phyloP scores from a whole-genome alignment of 2,329 filamentous ascomycete genomes.

The Arthroderma uncinatum region DNA sequence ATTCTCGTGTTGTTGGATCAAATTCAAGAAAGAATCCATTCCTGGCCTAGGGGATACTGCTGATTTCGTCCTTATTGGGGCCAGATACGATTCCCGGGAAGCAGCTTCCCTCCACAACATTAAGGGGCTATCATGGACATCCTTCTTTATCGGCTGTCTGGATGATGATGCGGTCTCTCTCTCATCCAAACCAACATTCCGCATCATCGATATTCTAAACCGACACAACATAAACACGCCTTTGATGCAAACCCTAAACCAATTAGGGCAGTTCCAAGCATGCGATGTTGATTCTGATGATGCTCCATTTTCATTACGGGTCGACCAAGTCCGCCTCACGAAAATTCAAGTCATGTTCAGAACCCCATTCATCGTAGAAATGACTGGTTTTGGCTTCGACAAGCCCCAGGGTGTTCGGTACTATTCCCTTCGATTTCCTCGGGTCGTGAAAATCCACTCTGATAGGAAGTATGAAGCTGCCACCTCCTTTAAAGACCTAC shows the following conservation, averaged over 20 bases:
- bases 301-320: constrained; percentile 36
- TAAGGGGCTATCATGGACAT: constrained; percentile 57
- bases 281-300: constrained; percentile 26
- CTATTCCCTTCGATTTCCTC: constrained; percentile 65
- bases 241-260: constrained; percentile 42
- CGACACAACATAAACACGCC: constrained; percentile 38
- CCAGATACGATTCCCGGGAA: constrained; percentile 54
- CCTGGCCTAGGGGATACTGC: constrained; percentile 66
- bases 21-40: constrained; percentile 81
- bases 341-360: constrained; percentile 46
- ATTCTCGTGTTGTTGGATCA: constrained; percentile 50
- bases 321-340: constrained; percentile 32
- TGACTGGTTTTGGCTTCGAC: constrained; percentile 70
- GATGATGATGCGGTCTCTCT: constrained; percentile 54
- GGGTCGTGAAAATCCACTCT: constrained; percentile 63
- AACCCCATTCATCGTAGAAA: constrained; percentile 63
- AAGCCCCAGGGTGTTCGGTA: constrained; percentile 57
- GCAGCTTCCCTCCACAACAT: constrained; percentile 45
- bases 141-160: constrained; percentile 69
- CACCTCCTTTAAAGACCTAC: constrained; percentile 58
- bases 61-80: constrained; percentile 72
- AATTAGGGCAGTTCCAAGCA: constrained; percentile 37
- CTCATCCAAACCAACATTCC: constrained; percentile 48
- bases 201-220: constrained; percentile 54
- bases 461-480: constrained; percentile 62